Conservation (phyloP, 1,284 basidiomycete species). For the Jaminaea rosea region DNA sequence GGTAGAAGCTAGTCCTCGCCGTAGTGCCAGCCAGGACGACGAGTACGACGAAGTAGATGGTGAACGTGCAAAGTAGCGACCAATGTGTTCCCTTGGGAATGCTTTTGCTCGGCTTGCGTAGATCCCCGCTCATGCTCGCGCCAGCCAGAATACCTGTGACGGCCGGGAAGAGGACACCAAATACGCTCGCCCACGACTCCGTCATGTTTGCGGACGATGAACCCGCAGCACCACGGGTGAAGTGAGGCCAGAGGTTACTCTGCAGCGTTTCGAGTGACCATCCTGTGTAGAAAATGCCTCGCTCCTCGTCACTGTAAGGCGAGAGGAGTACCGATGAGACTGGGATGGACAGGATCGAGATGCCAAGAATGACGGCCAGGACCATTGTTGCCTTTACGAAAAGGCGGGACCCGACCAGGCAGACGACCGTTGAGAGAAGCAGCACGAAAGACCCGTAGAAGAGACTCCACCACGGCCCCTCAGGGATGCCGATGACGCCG, state of each 20-base stretch:
- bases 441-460: slow-evolving; percentile 39
- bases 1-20: slow-evolving; percentile 38
- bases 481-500: slow-evolving; percentile 30
- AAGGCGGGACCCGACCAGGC: slow-evolving; percentile 39
- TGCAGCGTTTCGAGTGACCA: slow-evolving; percentile 36
- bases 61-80: slow-evolving; percentile 41
- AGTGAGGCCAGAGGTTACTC: slow-evolving; percentile 39
- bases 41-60: slow-evolving; percentile 35
- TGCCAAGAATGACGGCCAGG: slow-evolving; percentile 34
- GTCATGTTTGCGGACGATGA: slow-evolving; percentile 22
- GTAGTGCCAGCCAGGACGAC: slow-evolving; percentile 43
- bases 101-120: slow-evolving; percentile 46
- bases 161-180: slow-evolving; percentile 45
- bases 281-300: slow-evolving; percentile 42
- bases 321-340: slow-evolving; percentile 32
- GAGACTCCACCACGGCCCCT: slow-evolving; percentile 42
- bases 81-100: slow-evolving; percentile 47
- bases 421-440: slow-evolving; percentile 36
- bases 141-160: slow-evolving; percentile 44
- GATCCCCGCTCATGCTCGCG: slow-evolving; percentile 45
- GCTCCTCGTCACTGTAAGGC: slow-evolving; percentile 37
- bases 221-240: slow-evolving; percentile 41
- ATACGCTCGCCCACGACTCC: slow-evolving; percentile 42
- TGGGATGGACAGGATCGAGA: slow-evolving; percentile 39
- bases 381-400: slow-evolving; percentile 40